phyloP scores from a whole-genome alignment of 2,329 filamentous ascomycete species.

The Trichoderma brevicompactum region DNA sequence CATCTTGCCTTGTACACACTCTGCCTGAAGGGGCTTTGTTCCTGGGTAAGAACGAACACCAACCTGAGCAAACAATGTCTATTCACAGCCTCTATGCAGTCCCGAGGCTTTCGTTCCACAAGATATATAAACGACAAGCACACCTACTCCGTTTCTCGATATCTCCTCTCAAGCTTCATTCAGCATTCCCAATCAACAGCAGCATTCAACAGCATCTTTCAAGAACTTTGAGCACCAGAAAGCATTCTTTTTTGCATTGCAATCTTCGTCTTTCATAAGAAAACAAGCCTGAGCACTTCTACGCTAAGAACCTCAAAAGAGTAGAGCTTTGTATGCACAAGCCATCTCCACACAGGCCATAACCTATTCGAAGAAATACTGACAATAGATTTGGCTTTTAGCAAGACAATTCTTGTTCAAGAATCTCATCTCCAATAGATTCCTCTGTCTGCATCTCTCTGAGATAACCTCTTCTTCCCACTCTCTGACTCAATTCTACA shows the following conservation, averaged over 20 bases:
- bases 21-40: conserved; percentile 27
- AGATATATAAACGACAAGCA: conserved; percentile 29
- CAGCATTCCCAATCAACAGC: conserved; percentile 16
- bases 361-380: background rate
- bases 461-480: background rate
- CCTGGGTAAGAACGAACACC: conserved; percentile 25
- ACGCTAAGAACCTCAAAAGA: background rate
- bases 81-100: conserved; percentile 29
- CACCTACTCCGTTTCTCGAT: conserved; percentile 24
- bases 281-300: background rate
- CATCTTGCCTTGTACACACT: conserved; percentile 27
- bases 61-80: conserved; percentile 28
- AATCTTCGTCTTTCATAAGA: background rate
- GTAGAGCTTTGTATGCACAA: conserved; percentile 8
- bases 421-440: background rate
- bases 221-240: background rate
- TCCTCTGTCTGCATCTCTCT: background rate
- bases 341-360: background rate
- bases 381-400: background rate
- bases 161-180: conserved; percentile 24
- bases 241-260: background rate
- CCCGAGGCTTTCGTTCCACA: conserved; percentile 25
- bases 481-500: background rate
- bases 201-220: background rate
- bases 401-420: background rate